These are phyloP conservation scores for Erodium texanum DNA, from an alignment of 441 rosid genomes.

Conservation along the genomic window DNA sequence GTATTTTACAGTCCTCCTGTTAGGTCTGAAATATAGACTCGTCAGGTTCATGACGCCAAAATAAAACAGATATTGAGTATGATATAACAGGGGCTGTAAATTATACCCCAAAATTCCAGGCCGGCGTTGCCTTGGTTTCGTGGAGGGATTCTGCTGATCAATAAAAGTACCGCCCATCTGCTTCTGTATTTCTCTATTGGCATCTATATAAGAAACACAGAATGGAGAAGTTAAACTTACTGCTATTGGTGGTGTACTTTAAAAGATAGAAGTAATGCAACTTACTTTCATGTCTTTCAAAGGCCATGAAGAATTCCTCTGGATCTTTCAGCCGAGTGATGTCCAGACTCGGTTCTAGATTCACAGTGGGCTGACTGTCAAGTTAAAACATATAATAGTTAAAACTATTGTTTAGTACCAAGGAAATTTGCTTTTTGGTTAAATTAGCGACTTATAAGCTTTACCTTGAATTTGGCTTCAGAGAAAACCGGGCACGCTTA, in stretches of 20 bases:
- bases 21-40: slow-evolving; percentile 8
- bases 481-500: slow-evolving; percentile 55
- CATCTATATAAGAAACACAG: slow-evolving; percentile 34
- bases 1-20: slow-evolving; percentile 46
- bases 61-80: slow-evolving; percentile 5
- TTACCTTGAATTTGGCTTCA: slow-evolving; percentile 55
- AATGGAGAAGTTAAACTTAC: slow-evolving; percentile 1
- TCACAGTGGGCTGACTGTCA: slow-evolving; percentile 37
- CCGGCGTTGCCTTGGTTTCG: slow-evolving; percentile 41
- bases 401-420: slow-evolving; percentile 2
- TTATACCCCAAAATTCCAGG: slow-evolving; percentile 50
- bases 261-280: slow-evolving; percentile 7
- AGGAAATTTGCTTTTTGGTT: neutral
- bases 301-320: slow-evolving; percentile 60
- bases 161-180: slow-evolving; percentile 40
- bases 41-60: neutral
- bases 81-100: slow-evolving; percentile 7
- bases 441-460: slow-evolving; percentile 4
- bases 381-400: slow-evolving; percentile 11
- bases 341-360: slow-evolving; percentile 46
- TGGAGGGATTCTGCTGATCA: slow-evolving; percentile 26
- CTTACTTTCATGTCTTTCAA: slow-evolving; percentile 55
- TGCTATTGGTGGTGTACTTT: slow-evolving; percentile 3
- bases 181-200: slow-evolving; percentile 57
- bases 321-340: slow-evolving; percentile 48